Conservation (phyloP, 129 eudicot genomes). For the Flaveria sonorensis region DNA sequence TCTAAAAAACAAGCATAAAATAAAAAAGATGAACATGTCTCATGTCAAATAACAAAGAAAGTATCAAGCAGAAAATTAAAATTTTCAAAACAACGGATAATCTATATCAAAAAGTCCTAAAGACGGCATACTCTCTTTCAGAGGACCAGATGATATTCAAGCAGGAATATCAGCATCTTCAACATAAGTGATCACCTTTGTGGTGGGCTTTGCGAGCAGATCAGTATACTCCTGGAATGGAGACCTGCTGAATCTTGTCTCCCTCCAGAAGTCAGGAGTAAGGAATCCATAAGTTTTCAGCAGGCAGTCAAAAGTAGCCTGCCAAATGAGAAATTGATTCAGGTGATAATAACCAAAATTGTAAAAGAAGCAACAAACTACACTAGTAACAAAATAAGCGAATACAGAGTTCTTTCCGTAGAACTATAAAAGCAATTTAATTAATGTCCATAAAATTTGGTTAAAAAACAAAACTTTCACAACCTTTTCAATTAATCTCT, state of each 20-base stretch:
- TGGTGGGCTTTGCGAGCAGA: conserved; percentile 56
- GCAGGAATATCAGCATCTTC: conserved; percentile 52
- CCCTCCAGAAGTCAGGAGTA: conserved; percentile 74
- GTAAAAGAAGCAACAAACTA: neutral
- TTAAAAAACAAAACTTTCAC: too few relatives aligned
- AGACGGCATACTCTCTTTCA: conserved; percentile 29
- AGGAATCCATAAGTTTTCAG: conserved; percentile 70
- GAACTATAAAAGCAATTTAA: too few relatives aligned
- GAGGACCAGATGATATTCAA: conserved; percentile 9
- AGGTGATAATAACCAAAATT: neutral
- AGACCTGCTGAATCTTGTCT: conserved; percentile 62
- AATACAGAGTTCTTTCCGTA: too few relatives aligned
- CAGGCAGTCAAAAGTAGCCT: conserved; percentile 71
- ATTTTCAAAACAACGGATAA: conserved; percentile 22
- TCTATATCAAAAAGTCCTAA: conserved; percentile 38
- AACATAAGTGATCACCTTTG: conserved; percentile 46
- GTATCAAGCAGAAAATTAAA: conserved; percentile 29
- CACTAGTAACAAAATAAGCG: too few relatives aligned
- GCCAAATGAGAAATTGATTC: conserved; percentile 3
- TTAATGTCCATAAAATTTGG: too few relatives aligned
- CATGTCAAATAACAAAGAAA: conserved; percentile 12
- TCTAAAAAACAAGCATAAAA: conserved; percentile 15
- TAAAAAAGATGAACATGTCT: conserved; percentile 26
- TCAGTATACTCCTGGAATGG: conserved; percentile 70
- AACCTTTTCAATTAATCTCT: too few relatives aligned